Percentiles rank a stretch among this genome's conserved stretches.
Conservation (phyloP, 1,284 basidiomycete genomes). For the Calocybe gambosa region DNA sequence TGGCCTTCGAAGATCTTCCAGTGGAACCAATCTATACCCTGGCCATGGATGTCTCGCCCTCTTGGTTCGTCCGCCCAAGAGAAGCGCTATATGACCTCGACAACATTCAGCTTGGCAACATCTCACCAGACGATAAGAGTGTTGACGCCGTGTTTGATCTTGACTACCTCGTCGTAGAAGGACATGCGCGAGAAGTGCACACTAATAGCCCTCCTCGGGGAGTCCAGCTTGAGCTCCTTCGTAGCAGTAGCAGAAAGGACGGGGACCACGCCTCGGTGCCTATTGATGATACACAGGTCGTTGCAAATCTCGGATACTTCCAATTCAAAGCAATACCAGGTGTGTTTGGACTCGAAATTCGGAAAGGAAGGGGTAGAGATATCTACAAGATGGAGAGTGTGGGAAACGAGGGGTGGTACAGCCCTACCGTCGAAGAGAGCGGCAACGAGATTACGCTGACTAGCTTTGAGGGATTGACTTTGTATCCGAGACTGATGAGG, state of each 20-base stretch:
- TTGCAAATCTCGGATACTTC: conserved; percentile 93
- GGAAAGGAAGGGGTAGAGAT: conserved; percentile 75
- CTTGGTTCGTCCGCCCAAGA: conserved; percentile 90
- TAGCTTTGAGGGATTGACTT: conserved; percentile 73
- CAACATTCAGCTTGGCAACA: conserved; percentile 80
- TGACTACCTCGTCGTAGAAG: conserved; percentile 90
- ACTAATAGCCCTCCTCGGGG: conserved; percentile 72
- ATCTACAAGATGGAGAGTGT: conserved; percentile 82
- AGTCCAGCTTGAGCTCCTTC: conserved; percentile 75
- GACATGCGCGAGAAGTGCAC: conserved; percentile 77
- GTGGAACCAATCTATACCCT: conserved; percentile 83
- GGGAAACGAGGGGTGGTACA: conserved; percentile 80
- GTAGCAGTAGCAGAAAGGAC: conserved; percentile 17
- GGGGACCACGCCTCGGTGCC: conserved; percentile 31
- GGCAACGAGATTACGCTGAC: conserved; percentile 75
- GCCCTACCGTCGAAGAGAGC: conserved; percentile 55
- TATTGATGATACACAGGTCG: conserved; percentile 81
- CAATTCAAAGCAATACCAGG: conserved; percentile 95
- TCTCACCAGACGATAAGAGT: conserved; percentile 53
- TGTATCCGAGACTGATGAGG: conserved; percentile 78
- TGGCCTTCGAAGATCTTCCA: conserved; percentile 50
- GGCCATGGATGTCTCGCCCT: conserved; percentile 81
- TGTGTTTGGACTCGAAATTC: conserved; percentile 77
- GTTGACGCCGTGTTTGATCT: conserved; percentile 85
- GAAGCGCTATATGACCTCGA: conserved; percentile 92